Conservation (phyloP, 495 filamentous ascomycete species). For the Daldinia loculata region DNA sequence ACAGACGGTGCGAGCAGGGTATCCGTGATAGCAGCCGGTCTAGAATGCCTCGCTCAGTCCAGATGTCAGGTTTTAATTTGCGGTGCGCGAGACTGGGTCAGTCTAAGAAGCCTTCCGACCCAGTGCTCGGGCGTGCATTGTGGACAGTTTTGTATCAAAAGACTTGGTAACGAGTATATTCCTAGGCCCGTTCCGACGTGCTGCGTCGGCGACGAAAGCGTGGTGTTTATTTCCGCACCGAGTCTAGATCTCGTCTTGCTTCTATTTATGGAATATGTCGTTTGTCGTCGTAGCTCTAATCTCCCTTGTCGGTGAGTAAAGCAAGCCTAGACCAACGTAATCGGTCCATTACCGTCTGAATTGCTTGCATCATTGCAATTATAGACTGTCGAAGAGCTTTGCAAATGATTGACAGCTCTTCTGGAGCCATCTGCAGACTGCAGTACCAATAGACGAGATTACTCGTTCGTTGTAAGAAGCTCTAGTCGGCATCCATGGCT, state of each 20-base stretch:
- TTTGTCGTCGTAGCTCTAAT: slow-evolving; percentile 15
- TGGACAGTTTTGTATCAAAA: slow-evolving; percentile 17
- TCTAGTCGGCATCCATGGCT: background rate
- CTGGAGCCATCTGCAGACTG: background rate
- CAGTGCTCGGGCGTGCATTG: slow-evolving; percentile 2
- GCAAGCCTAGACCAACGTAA: slow-evolving; percentile 21
- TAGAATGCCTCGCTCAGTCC: slow-evolving; percentile 43
- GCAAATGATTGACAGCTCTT: slow-evolving; percentile 13
- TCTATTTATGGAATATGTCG: slow-evolving; percentile 37
- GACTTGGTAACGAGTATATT: slow-evolving; percentile 1
- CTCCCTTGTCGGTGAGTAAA: slow-evolving; percentile 8
- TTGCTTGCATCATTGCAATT: slow-evolving; percentile 21
- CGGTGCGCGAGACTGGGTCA: slow-evolving; percentile 21
- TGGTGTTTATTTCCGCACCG: slow-evolving; percentile 17
- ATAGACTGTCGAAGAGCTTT: slow-evolving; percentile 9
- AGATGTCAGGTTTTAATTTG: slow-evolving; percentile 39
- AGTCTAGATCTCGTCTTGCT: slow-evolving; percentile 34
- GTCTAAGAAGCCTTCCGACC: slow-evolving; percentile 11
- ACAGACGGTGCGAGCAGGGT: slow-evolving; percentile 7
- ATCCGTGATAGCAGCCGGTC: slow-evolving; percentile 25
- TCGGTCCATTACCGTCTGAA: slow-evolving; percentile 31
- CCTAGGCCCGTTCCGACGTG: slow-evolving; percentile 29
- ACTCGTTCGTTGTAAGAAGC: slow-evolving; percentile 10
- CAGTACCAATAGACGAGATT: slow-evolving; percentile 7
- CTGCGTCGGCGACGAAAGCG: slow-evolving; percentile 12